These are phyloP conservation scores for Pseudogymnoascus sp. DNA, from an alignment of 2,329 filamentous ascomycete species.

Conservation along the genomic window DNA sequence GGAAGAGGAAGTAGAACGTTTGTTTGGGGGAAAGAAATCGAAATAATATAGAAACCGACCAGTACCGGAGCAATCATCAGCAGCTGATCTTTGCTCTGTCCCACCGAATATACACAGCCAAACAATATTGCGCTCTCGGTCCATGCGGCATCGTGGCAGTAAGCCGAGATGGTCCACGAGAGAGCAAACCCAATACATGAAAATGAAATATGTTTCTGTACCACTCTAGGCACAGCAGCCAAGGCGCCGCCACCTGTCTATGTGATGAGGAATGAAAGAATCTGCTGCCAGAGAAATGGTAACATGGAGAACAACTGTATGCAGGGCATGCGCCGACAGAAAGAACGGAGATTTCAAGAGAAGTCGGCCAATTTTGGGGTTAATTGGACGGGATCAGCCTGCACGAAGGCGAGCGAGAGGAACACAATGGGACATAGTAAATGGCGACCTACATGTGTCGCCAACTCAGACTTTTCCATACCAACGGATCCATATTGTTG, in stretches of 20 bases:
- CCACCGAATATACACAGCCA: background rate
- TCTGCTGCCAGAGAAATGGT: background rate
- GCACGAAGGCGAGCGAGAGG: background rate
- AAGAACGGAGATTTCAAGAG: background rate
- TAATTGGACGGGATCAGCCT: conserved; percentile 1
- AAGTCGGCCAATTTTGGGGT: background rate
- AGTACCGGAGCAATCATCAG: background rate
- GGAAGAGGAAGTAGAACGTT: background rate
- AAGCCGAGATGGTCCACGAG: background rate
- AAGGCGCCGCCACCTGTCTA: background rate
- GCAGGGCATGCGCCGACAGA: background rate
- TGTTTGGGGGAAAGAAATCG: background rate
- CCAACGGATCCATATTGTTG: background rate
- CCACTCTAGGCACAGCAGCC: background rate
- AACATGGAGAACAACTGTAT: background rate
- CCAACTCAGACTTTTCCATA: background rate
- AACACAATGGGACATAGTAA: background rate
- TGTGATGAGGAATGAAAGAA: background rate
- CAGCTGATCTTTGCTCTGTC: conserved; percentile 4
- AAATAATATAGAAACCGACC: background rate
- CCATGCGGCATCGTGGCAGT: background rate
- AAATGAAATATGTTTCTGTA: background rate
- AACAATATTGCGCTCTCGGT: background rate
- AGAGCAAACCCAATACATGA: conserved; percentile 2
- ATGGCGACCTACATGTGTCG: background rate